Base-by-base conservation (phyloP, 768 basidiomycete species). In the Leccinum sublutescens region DNA sequence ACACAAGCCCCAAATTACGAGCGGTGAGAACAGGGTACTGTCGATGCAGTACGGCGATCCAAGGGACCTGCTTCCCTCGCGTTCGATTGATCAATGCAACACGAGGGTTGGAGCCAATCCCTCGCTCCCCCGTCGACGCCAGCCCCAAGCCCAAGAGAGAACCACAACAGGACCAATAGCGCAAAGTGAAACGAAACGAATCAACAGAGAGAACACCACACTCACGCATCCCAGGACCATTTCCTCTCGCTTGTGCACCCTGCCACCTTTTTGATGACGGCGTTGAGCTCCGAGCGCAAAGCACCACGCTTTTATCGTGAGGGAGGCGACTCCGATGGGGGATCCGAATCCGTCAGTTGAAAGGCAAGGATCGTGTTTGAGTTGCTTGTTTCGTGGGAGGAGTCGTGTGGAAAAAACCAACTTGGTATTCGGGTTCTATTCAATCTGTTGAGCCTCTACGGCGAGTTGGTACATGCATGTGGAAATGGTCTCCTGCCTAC, bases 191-290 rank as follows among this genome's bases (percentile, higher is more conserved):
- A 17, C 21, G 9, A 17, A 43, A 21, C 29, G 9, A 25, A 49
- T 19, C 38, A 34, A 54, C 29, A n/a, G 33, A 17, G 9, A 27
- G 47, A 54, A 15, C n/a, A 45, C 12, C 34, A 72, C 34, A 72
- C 82, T 62, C 62, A 86, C 80, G 85, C 72, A 64, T 88, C 88
- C 88, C 88, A 89, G 57, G 80, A 89, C 0, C 84, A 85, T 50
- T 40, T 81, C 78, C 9, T 80, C 78, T 5, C 83, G 77, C 69
- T 83, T 81, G 63, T 77, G 82, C 19, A 63, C 74, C 40, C 64
- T 89, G 86, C 87, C 87, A 90, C 40, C 65, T 71, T 0, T 60
- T 65, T 43, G 14, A 82, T 66, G 23, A 80, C 72, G 9, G 76
- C 73, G 64, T 81, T 85, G 43, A 89, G 71, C 14, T 85, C 80